Evolutionary conservation across 2,329 filamentous ascomycete genomes (phyloP), one percentile per base, ranked within the genome.

Genomic region (Ceratocystis albifundus): DNA sequence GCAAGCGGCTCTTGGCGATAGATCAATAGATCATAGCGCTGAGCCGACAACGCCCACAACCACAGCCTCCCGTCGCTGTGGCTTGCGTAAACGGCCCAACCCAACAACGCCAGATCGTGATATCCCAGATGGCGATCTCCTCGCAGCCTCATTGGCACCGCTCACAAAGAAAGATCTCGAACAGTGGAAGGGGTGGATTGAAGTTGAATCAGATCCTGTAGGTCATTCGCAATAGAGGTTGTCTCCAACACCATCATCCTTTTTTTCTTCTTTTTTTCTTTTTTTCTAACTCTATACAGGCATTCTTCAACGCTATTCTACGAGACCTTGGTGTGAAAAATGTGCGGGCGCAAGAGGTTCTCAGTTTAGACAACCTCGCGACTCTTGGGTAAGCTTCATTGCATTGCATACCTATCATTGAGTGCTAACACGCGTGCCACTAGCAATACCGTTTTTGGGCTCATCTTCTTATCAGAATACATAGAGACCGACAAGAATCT

Each of bases 181-280:
- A 30, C 79, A 80, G 36, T 91, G 87, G 84, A 79, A 83, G 62
- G 87, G 88, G 28, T 93, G 88, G 85, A 82, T 87, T 67, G 91
- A 96, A 72, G 81, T 97, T 62, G 91, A 96, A 75, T 96, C 90
- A 5, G 91, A 96, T 69, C 92, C 92, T 6, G 90, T 90, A 75
- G 76, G 83, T 73, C 15, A 17, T 15, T 3, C 36, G 36, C 36
- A 41, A 15, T 50, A 2, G 15, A 17, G n/a, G 7, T n/a, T 44
- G 17, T 2, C 41, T 17, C n/a, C 36, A 6, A 12, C 44, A 10
- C 30, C 57, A 30, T n/a, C n/a, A n/a, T n/a, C n/a, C n/a, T n/a
- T n/a, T n/a, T n/a, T n/a, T n/a, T n/a, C n/a, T n/a, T n/a, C n/a
- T n/a, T n/a, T n/a, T n/a, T n/a, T n/a, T n/a, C n/a, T n/a, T 22